Base-by-base conservation (phyloP, 2,329 filamentous ascomycete genomes). In the Penicillium janthinellum region DNA sequence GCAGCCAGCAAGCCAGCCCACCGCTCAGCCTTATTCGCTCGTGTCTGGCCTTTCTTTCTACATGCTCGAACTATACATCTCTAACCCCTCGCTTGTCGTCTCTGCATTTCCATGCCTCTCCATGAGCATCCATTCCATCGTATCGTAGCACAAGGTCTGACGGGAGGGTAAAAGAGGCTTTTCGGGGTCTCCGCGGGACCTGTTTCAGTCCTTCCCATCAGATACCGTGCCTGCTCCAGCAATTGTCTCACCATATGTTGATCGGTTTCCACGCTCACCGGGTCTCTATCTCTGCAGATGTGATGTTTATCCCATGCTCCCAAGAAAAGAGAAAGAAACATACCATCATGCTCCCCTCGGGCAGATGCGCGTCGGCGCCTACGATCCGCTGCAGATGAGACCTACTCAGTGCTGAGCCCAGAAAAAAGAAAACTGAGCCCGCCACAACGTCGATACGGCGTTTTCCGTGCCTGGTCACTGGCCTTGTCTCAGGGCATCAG, bases 401-500 rank as follows among this genome's bases (percentile, higher is more conserved):
- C 56, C 48, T 34, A 31, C 31, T 14, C 17, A 25, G 25, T 25
- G 25, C 25, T 25, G n/a, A 22, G 31, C 48, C 6, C n/a, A 15
- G 22, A 12, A 37, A 50, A 50, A 50, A 35, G 20, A 37, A 50
- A 37, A 14, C 3, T 20, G 20, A 51, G 25, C 34, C 12, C 31
- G 14, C 34, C 35, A 38, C 49, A 39, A 51, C 17, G n/a, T 28
- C 37, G 49, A 51, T 39, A 51, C 49, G 49, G 49, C 49, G 49
- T 51, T 54, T 42, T 54, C 25, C 15, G 8, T n/a, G 51, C 49
- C 11, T 22, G 54, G 50, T 54, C 42, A 60, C 54, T 60, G 58
- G 58, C 44, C n/a, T 20, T 62, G 64, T 66, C 60, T 66, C 62
- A 64, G 55, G 14, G 28, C 11, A 6, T 48, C 41, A 22, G 48